These are phyloP conservation scores for Sarocladium brachiariae DNA, from an alignment of 2,329 filamentous ascomycete species.

Conservation along the genomic window DNA sequence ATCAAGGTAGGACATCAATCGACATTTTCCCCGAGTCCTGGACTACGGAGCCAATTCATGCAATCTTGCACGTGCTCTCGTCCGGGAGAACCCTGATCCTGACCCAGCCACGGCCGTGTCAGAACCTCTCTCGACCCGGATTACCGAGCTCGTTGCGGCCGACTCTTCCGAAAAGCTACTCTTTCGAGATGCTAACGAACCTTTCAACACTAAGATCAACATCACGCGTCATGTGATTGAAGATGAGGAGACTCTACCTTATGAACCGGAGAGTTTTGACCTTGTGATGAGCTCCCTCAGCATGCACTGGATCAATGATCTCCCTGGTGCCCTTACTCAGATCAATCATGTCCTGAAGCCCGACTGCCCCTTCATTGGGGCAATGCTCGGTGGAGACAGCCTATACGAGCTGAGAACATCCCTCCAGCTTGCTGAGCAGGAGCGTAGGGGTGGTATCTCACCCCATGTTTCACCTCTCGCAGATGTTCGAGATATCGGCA, in stretches of 20 bases:
- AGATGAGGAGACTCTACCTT: constrained; percentile 70
- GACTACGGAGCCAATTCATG: constrained; percentile 95
- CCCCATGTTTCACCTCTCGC: constrained; percentile 88
- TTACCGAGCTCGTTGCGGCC: constrained; percentile 69
- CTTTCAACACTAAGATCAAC: constrained; percentile 67
- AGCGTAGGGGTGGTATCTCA: constrained; percentile 83
- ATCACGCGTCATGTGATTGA: constrained; percentile 70
- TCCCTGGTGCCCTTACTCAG: constrained; percentile 76
- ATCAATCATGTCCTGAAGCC: constrained; percentile 85
- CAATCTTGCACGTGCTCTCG: constrained; percentile 81
- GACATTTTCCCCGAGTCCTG: constrained; percentile 74
- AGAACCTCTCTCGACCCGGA: constrained; percentile 61
- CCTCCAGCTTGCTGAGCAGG: constrained; percentile 84
- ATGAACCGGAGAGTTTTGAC: constrained; percentile 71
- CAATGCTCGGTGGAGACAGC: constrained; percentile 94
- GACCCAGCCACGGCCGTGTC: constrained; percentile 48
- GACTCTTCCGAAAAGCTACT: constrained; percentile 75
- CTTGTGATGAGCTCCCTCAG: constrained; percentile 83
- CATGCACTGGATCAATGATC: constrained; percentile 96
- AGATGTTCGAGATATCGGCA: constrained; percentile 86
- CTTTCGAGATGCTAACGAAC: constrained; percentile 67
- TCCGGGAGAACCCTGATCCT: constrained; percentile 60
- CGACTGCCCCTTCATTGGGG: constrained; percentile 84
- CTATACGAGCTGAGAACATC: constrained; percentile 90
- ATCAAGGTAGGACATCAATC: constrained; percentile 72